Conservation (phyloP, 2,329 filamentous ascomycete genomes). For the Penicillium nordicum region DNA sequence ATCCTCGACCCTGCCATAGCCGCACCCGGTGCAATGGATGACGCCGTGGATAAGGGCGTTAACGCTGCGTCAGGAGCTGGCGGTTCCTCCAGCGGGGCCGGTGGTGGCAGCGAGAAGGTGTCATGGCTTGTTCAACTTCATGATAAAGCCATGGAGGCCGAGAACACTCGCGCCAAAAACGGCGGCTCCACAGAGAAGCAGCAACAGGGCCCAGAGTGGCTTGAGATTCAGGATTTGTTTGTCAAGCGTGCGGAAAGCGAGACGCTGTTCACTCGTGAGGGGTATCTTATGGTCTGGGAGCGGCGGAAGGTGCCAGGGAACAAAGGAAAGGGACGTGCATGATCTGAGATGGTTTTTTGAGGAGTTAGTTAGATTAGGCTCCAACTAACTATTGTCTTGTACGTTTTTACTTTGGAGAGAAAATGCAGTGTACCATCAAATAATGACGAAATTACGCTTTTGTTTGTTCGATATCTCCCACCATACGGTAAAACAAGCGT, state of each 20-base stretch:
- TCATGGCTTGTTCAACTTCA: slow-evolving; percentile 91
- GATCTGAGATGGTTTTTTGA: not conserved
- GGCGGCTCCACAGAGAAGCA: slow-evolving; percentile 28
- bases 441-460: slow-evolving; percentile 13
- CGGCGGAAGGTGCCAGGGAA: slow-evolving; percentile 56
- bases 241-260: slow-evolving; percentile 87
- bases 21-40: slow-evolving; percentile 64
- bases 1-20: slow-evolving; percentile 50
- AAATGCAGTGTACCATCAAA: slow-evolving; percentile 12
- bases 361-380: not conserved
- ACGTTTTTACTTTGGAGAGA: not conserved
- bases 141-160: slow-evolving; percentile 61
- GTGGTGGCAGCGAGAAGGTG: slow-evolving; percentile 86
- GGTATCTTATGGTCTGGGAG: slow-evolving; percentile 96
- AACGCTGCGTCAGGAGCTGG: slow-evolving; percentile 34
- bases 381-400: not conserved
- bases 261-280: slow-evolving; percentile 86
- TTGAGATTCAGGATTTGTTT: slow-evolving; percentile 88
- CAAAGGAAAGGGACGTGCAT: slow-evolving; percentile 36
- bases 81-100: slow-evolving; percentile 58
- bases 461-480: not conserved
- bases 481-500: not conserved
- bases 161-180: slow-evolving; percentile 32
- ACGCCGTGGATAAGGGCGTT: slow-evolving; percentile 38
- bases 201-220: slow-evolving; percentile 69